These are phyloP conservation scores for Globisporangium rhizosaccharum DNA, from an alignment of 352 stramenopile genomes.

Conservation along the genomic window DNA sequence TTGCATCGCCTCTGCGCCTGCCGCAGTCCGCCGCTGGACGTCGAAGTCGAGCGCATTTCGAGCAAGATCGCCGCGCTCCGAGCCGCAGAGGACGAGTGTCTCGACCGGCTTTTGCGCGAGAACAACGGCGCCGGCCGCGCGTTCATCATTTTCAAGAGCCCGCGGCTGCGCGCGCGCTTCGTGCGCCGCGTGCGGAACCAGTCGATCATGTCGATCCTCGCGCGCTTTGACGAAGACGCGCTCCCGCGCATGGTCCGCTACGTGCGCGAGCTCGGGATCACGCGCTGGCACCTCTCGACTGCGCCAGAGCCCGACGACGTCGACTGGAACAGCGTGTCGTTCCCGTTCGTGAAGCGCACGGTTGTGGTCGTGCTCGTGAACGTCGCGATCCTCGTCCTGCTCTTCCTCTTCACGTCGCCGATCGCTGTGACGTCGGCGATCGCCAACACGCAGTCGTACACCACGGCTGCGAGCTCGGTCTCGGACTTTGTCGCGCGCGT, in stretches of 20 bases:
- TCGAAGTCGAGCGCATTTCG: conserved; percentile 29
- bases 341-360: conserved; percentile 76
- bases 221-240: conserved; percentile 56
- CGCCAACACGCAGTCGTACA: conserved; percentile 62
- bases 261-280: conserved; percentile 74
- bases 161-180: conserved; percentile 65
- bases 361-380: conserved; percentile 68
- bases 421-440: conserved; percentile 82
- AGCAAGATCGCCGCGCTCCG: conserved; percentile 52
- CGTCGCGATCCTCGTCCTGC: conserved; percentile 62
- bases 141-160: conserved; percentile 80
- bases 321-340: conserved; percentile 83
- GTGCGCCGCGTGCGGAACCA: conserved; percentile 68
- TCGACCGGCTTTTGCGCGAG: conserved; percentile 55
- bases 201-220: conserved; percentile 71
- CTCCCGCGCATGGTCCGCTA: conserved; percentile 61
- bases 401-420: conserved; percentile 80
- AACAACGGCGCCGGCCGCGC: conserved; percentile 70
- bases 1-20: conserved; percentile 44
- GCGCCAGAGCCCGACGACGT: conserved; percentile 80
- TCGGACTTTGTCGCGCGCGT: conserved; percentile 64
- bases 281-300: conserved; percentile 66
- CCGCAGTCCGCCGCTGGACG: conserved; percentile 36
- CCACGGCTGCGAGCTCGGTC: conserved; percentile 48
- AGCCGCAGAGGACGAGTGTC: conserved; percentile 38